Evolutionary conservation across 345 rosid genomes (phyloP).

Genomic region (Acer negundo): DNA sequence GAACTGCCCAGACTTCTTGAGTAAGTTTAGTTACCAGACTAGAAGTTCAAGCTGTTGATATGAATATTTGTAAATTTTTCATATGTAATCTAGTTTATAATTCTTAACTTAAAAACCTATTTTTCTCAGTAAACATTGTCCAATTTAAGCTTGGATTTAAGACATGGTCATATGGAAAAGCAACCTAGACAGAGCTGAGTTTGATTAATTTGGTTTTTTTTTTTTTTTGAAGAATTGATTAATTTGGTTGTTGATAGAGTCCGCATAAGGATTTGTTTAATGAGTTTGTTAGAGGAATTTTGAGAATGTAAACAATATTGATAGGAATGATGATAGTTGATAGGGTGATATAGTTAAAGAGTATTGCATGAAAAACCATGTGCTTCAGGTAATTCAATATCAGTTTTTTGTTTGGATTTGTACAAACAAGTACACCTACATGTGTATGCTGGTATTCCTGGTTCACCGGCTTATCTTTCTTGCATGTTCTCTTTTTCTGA

Average conservation of each 20-base stretch:
- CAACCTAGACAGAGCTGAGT: neutral
- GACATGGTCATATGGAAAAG: neutral
- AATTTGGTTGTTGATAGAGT: neutral
- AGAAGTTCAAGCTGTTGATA: neutral
- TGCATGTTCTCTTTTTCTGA: neutral
- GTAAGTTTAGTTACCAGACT: neutral
- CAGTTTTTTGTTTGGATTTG: neutral
- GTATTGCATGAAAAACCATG: neutral
- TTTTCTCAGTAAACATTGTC: neutral
- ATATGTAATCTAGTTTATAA: neutral
- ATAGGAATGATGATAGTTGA: neutral
- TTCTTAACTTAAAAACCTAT: neutral
- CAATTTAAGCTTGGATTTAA: neutral
- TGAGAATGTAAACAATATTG: neutral
- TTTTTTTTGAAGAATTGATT: neutral
- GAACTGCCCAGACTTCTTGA: neutral
- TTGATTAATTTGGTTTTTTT: neutral
- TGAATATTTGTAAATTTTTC: neutral
- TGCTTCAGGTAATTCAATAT: neutral
- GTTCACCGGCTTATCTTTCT: neutral
- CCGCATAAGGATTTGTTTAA: neutral
- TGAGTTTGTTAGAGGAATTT: neutral
- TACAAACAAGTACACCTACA: neutral
- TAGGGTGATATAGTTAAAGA: neutral
- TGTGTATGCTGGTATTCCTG: neutral